Evolutionary conservation across 169 alveolate species (phyloP), one percentile per base, ranked within the genome.

Genomic region (Plasmodium cynomolgi): DNA sequence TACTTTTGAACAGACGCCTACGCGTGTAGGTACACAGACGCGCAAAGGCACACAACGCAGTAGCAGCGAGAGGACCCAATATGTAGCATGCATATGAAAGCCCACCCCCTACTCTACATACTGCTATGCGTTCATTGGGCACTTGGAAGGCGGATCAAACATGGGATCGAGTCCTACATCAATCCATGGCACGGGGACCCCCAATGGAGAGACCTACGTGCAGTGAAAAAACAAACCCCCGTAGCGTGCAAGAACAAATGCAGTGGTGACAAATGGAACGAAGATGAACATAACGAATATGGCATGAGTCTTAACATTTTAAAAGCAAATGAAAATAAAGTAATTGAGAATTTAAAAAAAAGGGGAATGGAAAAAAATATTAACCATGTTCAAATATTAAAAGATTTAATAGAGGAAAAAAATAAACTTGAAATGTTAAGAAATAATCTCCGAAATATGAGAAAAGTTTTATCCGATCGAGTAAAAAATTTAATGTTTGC

Each of bases 391-490:
- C 37, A 71, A 26, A 58, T 91, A 39, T 31, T 91, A 58, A 81
- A 91, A 82, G 58, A 71, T 11, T 26, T 91, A 5, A 91, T 56
- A 50, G 73, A 91, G 31, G 82, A 81, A 91, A 91, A 91, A 75
- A 83, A 83, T 50, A 33, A 91, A 44, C 37, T 81, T 1, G 95
- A 91, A 47, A 54, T 71, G 41, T 31, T 74, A 39, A 91, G 83
- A 72, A 91, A 91, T 71, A 58, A 73, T 81, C 85, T 91, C 17
- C 72, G 95, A 37, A 91, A 91, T 91, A 91, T 23, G 84, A 41
- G 88, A 82, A 91, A 91, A 73, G n/a, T 81, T 68, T 58, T 91
- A 79, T 91, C 95, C 37, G 95, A 91, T 29, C 26, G 75, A 8
- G 84, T 91, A 1, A 91, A 72, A 83, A 73, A 72, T 81, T 82